phyloP scores from a whole-genome alignment of 805 yeast species.

The Phaffomyces thermotolerans region DNA sequence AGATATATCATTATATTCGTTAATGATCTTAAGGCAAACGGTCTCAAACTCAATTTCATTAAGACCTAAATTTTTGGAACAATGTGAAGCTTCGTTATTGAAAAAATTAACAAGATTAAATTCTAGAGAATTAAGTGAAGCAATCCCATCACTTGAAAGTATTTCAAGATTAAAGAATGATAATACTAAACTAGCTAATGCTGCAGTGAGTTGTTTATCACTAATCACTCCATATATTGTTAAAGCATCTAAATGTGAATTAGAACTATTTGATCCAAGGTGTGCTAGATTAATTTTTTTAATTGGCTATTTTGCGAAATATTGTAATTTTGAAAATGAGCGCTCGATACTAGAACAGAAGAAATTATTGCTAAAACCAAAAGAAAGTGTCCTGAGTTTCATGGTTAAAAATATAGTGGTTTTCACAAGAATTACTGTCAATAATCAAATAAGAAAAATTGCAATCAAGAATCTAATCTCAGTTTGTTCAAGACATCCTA shows the following conservation, averaged over 20 bases:
- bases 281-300: conserved; percentile 52
- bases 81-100: conserved; percentile 46
- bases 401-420: conserved; percentile 51
- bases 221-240: conserved; percentile 41
- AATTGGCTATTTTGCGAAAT: conserved; percentile 64
- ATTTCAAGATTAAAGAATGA: conserved; percentile 42
- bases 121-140: conserved; percentile 58
- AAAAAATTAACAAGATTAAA: conserved; percentile 52
- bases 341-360: conserved; percentile 30
- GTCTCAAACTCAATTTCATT: conserved; percentile 38
- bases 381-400: conserved; percentile 51
- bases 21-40: conserved; percentile 47
- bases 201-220: conserved; percentile 54
- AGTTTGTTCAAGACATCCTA: conserved; percentile 58
- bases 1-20: conserved; percentile 38
- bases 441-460: conserved; percentile 35
- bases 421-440: conserved; percentile 36
- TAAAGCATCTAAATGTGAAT: conserved; percentile 20
- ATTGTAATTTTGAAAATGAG: conserved; percentile 51
- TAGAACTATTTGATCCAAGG: conserved; percentile 33
- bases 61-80: conserved; percentile 42
- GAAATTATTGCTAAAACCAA: conserved; percentile 37
- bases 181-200: conserved; percentile 45
- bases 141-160: conserved; percentile 62
- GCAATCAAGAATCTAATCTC: conserved; percentile 53